phyloP scores from a whole-genome alignment of 2,329 filamentous ascomycete genomes.

The Shiraia sp. region DNA sequence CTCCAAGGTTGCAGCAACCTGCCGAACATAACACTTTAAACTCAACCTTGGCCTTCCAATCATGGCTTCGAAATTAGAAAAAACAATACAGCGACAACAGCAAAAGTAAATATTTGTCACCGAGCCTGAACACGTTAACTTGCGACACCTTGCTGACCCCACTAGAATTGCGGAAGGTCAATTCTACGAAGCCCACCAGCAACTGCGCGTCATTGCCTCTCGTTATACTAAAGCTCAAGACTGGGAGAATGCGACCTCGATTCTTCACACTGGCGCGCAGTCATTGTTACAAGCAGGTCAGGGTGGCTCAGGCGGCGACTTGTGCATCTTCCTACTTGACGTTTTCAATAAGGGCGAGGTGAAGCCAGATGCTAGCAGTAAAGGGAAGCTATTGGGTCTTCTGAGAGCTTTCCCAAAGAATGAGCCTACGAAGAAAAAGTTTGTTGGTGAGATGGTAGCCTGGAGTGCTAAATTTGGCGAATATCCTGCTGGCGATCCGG shows the following conservation, averaged over 20 bases:
- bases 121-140: neutral
- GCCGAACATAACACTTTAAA: neutral
- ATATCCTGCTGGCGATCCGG: slow-evolving; percentile 87
- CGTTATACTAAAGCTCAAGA: slow-evolving; percentile 89
- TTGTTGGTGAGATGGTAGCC: slow-evolving; percentile 81
- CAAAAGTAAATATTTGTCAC: slow-evolving; percentile 60
- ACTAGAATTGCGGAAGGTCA: slow-evolving; percentile 82
- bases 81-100: slow-evolving; percentile 75
- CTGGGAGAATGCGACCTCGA: slow-evolving; percentile 83
- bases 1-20: neutral
- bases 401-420: slow-evolving; percentile 78
- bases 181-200: slow-evolving; percentile 98
- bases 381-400: slow-evolving; percentile 75
- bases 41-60: neutral
- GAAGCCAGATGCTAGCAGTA: slow-evolving; percentile 72
- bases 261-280: slow-evolving; percentile 81
- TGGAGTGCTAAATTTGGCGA: slow-evolving; percentile 89
- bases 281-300: slow-evolving; percentile 90
- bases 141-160: slow-evolving; percentile 18
- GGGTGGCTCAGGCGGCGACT: slow-evolving; percentile 87
- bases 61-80: slow-evolving; percentile 63
- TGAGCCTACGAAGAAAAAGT: slow-evolving; percentile 92
- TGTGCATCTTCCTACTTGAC: slow-evolving; percentile 85
- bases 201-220: slow-evolving; percentile 91
- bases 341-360: slow-evolving; percentile 87